Base-by-base conservation (phyloP, 768 basidiomycete species). In the Auricularia cornea region DNA sequence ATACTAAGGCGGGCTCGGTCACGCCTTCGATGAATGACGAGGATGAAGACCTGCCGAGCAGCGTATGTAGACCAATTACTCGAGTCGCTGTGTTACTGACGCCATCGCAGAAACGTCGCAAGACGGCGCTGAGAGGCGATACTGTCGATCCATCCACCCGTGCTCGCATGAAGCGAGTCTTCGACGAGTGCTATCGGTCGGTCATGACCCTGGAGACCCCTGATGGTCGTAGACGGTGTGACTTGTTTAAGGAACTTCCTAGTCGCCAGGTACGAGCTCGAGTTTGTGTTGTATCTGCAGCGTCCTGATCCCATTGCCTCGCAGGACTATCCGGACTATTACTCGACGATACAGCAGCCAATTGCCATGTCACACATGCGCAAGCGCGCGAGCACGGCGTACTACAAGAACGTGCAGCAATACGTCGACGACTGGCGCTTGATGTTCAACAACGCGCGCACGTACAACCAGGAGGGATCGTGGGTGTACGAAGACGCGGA, bases 401-500 rank as follows among this genome's bases (percentile, higher is more conserved):
- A 82, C 62, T 93, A 94, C 79, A 92, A 92, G 79, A 84, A 75
- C 41, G 84, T 94, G 38, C 76, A 82, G 35, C 78, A 83, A 63
- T 94, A 86, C 77, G 79, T 83, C 63, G 83, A 85, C 56, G 93
- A 96, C 73, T 93, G 89, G 86, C 82, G 83, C 67, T 82, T 94
- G 62, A 94, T 99, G 89, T 98, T 95, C 75, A 82, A 85, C 73
- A 98, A 98, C 70, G 95, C 96, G 3, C 83, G 90, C 69, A 90
- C 85, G 52, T 98, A 93, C 80, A 98, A 98, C 73, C 88, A 90
- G 73, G 93, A 96, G 74, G 93, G 90, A 1, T 95, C 93, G 0
- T 93, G 92, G 90, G 94, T 97, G 40, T 96, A 94, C 74, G 81
- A 90, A 65, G 93, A 96, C 65, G 94, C 96, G 8, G 90, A 92